These are phyloP conservation scores for Takashimella tepidaria DNA, from an alignment of 1,284 basidiomycete species.

Conservation along the genomic window DNA sequence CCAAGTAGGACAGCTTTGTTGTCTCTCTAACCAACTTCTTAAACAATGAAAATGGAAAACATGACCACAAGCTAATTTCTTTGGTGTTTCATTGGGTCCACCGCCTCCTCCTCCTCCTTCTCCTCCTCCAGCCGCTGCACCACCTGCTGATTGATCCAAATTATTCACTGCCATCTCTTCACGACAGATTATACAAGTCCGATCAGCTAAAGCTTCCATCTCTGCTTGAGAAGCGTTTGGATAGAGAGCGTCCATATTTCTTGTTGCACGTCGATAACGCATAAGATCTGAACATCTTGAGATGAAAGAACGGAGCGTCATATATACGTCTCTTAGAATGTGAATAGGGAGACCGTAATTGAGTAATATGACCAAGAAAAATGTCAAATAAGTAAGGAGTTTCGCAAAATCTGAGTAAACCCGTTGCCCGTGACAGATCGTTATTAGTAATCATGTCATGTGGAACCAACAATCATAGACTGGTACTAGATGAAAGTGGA, in stretches of 20 bases:
- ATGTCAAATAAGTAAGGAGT: constrained; percentile 82
- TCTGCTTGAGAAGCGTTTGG: constrained; percentile 89
- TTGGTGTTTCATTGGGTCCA: constrained; percentile 90
- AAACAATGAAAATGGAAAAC: constrained; percentile 98
- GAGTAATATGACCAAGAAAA: constrained; percentile 87
- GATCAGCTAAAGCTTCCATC: constrained; percentile 71
- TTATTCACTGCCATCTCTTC: constrained; percentile 75
- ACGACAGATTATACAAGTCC: constrained; percentile 97
- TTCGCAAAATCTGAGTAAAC: constrained; percentile 95
- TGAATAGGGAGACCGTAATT: constrained; percentile 96
- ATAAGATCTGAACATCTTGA: constrained; percentile 78
- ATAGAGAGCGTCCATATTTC: constrained; percentile 95
- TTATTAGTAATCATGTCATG: too few species aligned
- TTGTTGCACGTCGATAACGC: constrained; percentile 87
- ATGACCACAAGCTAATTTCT: constrained; percentile 92
- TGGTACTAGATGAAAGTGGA: not conserved
- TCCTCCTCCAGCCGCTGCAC: constrained; percentile 17
- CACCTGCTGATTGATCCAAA: constrained; percentile 26
- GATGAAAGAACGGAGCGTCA: constrained; percentile 87
- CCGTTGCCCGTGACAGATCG: too few species aligned
- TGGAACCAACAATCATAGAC: constrained; percentile 10
- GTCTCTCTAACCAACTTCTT: constrained; percentile 93
- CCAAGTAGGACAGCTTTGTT: constrained; percentile 92
- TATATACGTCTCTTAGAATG: constrained; percentile 93
- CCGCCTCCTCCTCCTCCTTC: constrained; percentile 46